Base-by-base conservation (phyloP, 2,329 filamentous ascomycete genomes). In the Aureobasidium sp. region DNA sequence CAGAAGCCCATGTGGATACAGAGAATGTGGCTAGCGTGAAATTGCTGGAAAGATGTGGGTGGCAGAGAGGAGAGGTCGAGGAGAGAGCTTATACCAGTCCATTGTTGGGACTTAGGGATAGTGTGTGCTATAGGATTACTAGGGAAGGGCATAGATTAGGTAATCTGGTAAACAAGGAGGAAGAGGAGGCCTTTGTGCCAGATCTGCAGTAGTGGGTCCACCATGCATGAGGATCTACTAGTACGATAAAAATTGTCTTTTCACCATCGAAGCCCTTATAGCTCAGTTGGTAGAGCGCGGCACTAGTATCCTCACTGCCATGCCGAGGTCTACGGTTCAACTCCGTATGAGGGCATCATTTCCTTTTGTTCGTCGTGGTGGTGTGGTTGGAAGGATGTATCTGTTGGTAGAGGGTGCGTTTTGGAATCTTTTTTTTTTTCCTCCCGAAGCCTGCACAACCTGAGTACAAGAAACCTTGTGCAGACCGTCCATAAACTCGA, bases 201-300 rank as follows among this genome's bases (percentile, higher is more conserved):
- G 58, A 60, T 29, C 23, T 54, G 37, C 25, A 29, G 9, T 60
- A 19, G 43, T n/a, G 15, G 40, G n/a, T n/a, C n/a, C n/a, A n/a
- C n/a, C n/a, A n/a, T n/a, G n/a, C n/a, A n/a, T n/a, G n/a, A n/a
- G n/a, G n/a, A n/a, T n/a, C n/a, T n/a, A n/a, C n/a, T n/a, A n/a
- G n/a, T n/a, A n/a, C n/a, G n/a, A n/a, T n/a, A n/a, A n/a, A n/a
- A n/a, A n/a, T n/a, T n/a, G n/a, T n/a, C n/a, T n/a, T n/a, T n/a
- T n/a, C n/a, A n/a, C n/a, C 35, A 40, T 19, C 37, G 21, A 57
- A 49, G 55, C 55, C 55, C n/a, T 33, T 49, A 49, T 58, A 58
- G 55, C 55, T 58, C 55, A 58, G 55, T 58, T 58, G 55, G 55
- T 58, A 58, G 55, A 58, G 55, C 55, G 55, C 55, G 55, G 43